A percentile compares a stretch with the other conserved stretches of the same genome.
Evolutionary conservation across 2,329 filamentous ascomycete species (phyloP).

Genomic region (Periconia macrospinosa): DNA sequence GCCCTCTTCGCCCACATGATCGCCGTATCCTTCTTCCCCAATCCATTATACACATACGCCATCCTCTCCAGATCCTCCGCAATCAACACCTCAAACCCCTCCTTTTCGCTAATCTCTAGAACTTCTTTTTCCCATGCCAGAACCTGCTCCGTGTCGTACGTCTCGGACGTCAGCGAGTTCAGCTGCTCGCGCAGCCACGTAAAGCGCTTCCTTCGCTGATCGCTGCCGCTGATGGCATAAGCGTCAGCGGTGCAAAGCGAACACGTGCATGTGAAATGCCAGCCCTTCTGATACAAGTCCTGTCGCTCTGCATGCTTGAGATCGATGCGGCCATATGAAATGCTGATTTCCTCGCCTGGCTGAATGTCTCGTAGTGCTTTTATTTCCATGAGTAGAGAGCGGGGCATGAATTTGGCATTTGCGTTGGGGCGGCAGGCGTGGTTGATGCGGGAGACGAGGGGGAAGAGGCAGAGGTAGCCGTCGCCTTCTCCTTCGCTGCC

Average conservation of each 20-base stretch:
- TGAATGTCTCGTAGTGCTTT: constrained; percentile 20
- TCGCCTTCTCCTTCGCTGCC: constrained; percentile 23
- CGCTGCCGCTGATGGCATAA: constrained; percentile 18
- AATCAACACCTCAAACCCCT: constrained; percentile 22
- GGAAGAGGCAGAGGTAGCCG: constrained; percentile 28
- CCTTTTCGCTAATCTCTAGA: constrained; percentile 20
- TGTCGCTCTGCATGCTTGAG: constrained; percentile 19
- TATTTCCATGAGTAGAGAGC: constrained; percentile 23
- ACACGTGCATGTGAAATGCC: constrained; percentile 27
- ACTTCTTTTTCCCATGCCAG: constrained; percentile 27
- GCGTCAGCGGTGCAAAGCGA: constrained; percentile 19
- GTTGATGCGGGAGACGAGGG: constrained; percentile 24
- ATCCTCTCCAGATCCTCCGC: constrained; percentile 26
- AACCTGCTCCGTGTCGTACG: constrained; percentile 22
- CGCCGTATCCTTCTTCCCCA: constrained; percentile 17
- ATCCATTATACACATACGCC: constrained; percentile 27
- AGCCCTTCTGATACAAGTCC: constrained; percentile 20
- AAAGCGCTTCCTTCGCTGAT: constrained; percentile 21
- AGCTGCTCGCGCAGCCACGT: constrained; percentile 15
- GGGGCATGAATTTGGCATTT: constrained; percentile 22
- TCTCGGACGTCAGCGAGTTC: constrained; percentile 19
- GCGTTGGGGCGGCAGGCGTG: constrained; percentile 27
- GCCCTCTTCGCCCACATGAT: constrained; percentile 21
- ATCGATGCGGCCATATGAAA: constrained; percentile 24
- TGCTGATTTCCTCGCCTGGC: constrained; percentile 25